Percentiles rank a stretch among this genome's conserved stretches.
Evolutionary conservation across 2,329 filamentous ascomycete genomes (phyloP).

Genomic region (Rhexocercosporidium sp.): DNA sequence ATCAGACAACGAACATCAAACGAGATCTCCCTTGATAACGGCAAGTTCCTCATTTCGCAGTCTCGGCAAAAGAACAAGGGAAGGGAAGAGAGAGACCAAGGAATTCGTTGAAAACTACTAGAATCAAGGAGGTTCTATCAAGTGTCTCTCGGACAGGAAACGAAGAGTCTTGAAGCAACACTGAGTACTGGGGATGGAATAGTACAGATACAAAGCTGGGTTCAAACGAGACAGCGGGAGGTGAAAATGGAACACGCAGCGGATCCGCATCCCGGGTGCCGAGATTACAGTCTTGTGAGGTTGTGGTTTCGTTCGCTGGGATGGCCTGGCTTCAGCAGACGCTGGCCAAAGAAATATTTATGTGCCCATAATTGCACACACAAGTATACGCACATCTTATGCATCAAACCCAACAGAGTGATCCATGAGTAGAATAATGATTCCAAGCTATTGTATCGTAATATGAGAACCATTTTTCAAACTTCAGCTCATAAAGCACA

Average conservation of each 20-base stretch:
- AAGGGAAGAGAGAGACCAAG: background rate
- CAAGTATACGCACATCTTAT: background rate
- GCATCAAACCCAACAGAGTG: background rate
- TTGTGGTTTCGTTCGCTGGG: background rate
- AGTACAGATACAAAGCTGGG: no score
- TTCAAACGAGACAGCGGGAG: no score
- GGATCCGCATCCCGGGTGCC: background rate
- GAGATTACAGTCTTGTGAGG: slow-evolving; percentile 4
- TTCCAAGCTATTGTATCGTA: background rate
- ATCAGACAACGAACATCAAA: no score
- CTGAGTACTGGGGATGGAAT: no score
- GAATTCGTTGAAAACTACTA: no score
- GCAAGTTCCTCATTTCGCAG: background rate
- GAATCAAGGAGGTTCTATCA: no score
- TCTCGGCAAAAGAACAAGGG: no score
- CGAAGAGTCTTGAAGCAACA: no score
- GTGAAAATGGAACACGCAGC: background rate
- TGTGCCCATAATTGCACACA: background rate
- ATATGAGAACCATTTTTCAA: background rate
- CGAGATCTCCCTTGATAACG: no score
- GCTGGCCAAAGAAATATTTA: background rate
- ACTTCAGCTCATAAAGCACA: no score
- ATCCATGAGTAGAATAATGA: background rate
- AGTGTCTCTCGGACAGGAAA: no score
- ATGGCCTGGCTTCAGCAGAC: background rate